Evolutionary conservation across 2,329 filamentous ascomycete genomes (phyloP), one percentile per base, ranked within the genome.

Genomic region (Verticillium alfalfae): DNA sequence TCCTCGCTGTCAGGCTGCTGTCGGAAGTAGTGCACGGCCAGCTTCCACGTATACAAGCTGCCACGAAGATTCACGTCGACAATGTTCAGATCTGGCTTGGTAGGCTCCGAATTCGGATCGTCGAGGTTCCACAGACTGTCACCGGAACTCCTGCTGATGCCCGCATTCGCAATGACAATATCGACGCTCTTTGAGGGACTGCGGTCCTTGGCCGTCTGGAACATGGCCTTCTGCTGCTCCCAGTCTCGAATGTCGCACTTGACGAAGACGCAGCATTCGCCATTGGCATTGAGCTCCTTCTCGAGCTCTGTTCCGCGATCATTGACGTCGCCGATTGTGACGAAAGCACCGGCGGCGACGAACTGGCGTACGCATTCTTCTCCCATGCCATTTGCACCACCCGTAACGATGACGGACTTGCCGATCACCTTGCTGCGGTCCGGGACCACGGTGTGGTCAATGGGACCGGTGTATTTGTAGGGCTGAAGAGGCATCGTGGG

Each of bases 101-200:
- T 69, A 3, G 71, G 71, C 34, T 70, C 67, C 5, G 62, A 64
- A 15, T 67, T 54, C 2, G 70, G 66, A 34, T 71, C 75, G 60
- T 78, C 71, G 13, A 78, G 62, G 15, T 67, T 70, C 72, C 74
- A 79, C 22, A 80, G 57, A 55, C 70, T 71, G 62, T 79, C 76
- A 0, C 71, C 70, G 1, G 71, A 71, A 34, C 68, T 72, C n/a
- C 72, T 66, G 34, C 69, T 68, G 34, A 81, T 78, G 12, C 79
- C 79, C 1, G 79, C 79, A 65, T 81, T 82, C 1, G 79, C 78
- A 60, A 82, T 75, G 13, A 81, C 79, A 13, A 81, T 66, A 61
- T 81, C 78, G 26, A 79, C 73, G 57, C 73, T 77, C 0, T 75
- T 72, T 18, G 67, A 64, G 0, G 77, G 78, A 10, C 75, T 78